These are phyloP conservation scores for Cercospora canescens DNA, from an alignment of 2,329 filamentous ascomycete species.

Conservation along the genomic window DNA sequence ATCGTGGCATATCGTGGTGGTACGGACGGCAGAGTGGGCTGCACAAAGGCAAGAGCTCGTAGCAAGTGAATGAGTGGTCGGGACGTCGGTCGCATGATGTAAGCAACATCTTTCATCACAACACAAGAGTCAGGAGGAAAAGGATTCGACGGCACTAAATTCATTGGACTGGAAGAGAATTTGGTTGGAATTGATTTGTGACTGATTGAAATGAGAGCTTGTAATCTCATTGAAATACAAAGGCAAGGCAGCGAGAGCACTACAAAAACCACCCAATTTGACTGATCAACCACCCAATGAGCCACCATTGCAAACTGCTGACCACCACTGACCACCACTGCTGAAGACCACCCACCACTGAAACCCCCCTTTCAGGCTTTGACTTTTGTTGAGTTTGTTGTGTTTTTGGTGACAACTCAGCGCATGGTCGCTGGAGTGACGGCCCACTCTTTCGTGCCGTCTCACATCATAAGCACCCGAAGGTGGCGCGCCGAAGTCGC, in stretches of 20 bases:
- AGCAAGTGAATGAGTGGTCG: neutral
- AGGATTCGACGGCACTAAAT: neutral
- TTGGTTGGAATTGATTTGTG: neutral
- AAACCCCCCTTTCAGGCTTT: neutral
- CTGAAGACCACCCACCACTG: neutral
- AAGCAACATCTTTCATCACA: neutral
- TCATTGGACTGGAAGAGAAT: neutral
- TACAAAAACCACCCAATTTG: neutral
- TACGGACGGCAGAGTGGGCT: neutral
- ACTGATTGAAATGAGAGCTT: no score
- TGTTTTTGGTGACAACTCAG: neutral
- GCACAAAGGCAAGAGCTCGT: neutral
- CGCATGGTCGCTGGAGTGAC: slow-evolving; percentile 2
- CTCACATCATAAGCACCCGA: slow-evolving; percentile 4
- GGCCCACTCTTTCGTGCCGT: slow-evolving; percentile 1
- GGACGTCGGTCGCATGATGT: neutral
- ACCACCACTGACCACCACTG: neutral
- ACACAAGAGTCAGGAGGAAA: neutral
- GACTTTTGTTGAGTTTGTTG: neutral
- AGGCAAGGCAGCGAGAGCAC: slow-evolving; percentile 3
- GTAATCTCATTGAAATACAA: neutral
- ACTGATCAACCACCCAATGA: neutral
- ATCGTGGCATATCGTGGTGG: neutral
- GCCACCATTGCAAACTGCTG: neutral
- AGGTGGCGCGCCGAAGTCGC: slow-evolving; percentile 4